These are phyloP conservation scores for Starmerella apis DNA, from an alignment of 805 yeast species.

Conservation along the genomic window DNA sequence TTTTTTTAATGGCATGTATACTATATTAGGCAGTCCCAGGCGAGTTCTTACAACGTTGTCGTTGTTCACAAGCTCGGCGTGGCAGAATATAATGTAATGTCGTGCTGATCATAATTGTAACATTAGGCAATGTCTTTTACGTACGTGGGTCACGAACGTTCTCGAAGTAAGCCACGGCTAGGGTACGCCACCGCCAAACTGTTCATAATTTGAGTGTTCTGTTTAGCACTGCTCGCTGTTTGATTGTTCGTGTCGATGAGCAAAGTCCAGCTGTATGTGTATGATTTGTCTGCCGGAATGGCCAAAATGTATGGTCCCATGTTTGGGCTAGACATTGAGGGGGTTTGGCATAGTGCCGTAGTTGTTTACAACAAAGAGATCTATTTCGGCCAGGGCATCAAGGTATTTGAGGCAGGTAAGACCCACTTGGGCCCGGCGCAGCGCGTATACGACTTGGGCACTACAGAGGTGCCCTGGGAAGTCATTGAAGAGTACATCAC, in stretches of 20 bases:
- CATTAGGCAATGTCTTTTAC: too few relatives aligned
- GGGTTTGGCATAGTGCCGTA: slow-evolving; percentile 54
- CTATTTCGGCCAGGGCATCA: slow-evolving; percentile 52
- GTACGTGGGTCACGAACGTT: slow-evolving; percentile 2
- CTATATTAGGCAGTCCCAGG: too few relatives aligned
- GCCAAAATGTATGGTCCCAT: slow-evolving; percentile 37
- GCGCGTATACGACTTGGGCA: slow-evolving; percentile 45
- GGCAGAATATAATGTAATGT: too few relatives aligned
- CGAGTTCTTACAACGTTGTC: too few relatives aligned
- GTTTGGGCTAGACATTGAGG: slow-evolving; percentile 46
- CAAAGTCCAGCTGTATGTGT: slow-evolving; percentile 45
- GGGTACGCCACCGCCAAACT: slow-evolving; percentile 7
- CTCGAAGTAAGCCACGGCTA: not conserved
- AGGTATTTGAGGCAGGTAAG: slow-evolving; percentile 39
- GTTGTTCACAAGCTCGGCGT: too few relatives aligned
- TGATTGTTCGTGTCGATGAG: slow-evolving; percentile 1
- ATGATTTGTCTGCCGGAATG: slow-evolving; percentile 53
- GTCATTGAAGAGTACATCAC: slow-evolving; percentile 44
- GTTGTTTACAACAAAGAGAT: slow-evolving; percentile 48
- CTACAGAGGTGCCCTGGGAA: slow-evolving; percentile 43
- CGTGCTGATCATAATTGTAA: too few relatives aligned
- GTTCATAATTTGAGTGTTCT: not conserved
- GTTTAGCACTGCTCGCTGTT: not conserved
- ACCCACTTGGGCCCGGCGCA: slow-evolving; percentile 53
- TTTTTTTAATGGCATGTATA: too few relatives aligned